Evolutionary conservation across 2,329 filamentous ascomycete species (phyloP).

Genomic region (Aspergillus sp.): DNA sequence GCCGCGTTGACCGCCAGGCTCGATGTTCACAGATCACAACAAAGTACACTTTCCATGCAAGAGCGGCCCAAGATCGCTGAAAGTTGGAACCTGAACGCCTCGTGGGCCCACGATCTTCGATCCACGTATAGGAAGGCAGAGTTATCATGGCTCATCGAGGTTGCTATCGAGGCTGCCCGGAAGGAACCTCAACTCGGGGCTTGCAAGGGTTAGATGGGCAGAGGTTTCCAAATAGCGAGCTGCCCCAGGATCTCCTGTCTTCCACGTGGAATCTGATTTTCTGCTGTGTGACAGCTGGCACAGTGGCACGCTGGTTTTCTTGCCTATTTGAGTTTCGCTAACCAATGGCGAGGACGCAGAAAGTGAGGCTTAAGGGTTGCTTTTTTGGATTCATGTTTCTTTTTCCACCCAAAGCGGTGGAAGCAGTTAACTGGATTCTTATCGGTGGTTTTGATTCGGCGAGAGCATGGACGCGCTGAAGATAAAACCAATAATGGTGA

Average conservation of each 20-base stretch:
- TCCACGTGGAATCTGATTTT: background rate
- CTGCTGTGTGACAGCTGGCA: background rate
- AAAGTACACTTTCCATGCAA: no score
- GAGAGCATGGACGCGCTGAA: background rate
- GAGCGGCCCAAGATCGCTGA: no score
- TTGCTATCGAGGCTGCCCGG: background rate
- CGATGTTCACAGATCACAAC: no score
- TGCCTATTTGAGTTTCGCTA: background rate
- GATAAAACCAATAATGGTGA: background rate
- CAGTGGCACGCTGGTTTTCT: background rate
- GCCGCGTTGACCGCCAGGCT: no score
- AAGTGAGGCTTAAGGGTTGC: background rate
- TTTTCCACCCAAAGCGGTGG: background rate
- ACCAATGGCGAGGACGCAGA: background rate
- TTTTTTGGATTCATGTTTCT: background rate
- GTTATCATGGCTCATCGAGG: background rate
- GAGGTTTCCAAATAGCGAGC: background rate
- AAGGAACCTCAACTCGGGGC: background rate
- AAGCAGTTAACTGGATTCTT: no score
- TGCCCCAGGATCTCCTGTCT: background rate
- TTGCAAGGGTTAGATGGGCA: background rate
- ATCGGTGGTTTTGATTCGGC: background rate
- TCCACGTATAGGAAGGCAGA: background rate
- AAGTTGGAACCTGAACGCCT: background rate
- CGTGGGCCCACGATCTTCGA: background rate